Evolutionary conservation across 192 early-diverging fungal genomes (phyloP).

Genomic region (Coemansia sp.): DNA sequence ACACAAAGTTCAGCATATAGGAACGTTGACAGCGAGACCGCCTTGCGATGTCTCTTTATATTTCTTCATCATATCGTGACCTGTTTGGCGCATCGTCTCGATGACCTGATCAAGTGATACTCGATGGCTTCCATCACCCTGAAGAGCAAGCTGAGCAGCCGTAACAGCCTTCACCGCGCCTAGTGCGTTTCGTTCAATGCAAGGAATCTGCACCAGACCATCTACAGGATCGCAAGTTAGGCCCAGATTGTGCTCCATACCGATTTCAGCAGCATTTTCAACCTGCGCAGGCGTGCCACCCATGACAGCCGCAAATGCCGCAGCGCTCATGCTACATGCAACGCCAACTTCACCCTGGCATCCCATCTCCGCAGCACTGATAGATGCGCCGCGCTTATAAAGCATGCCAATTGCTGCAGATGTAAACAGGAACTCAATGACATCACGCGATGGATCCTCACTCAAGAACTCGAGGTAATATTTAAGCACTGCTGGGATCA

Average conservation of each 20-base stretch:
- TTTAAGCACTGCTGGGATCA: slow-evolving; percentile 91
- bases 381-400: slow-evolving; percentile 92
- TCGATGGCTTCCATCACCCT: slow-evolving; percentile 86
- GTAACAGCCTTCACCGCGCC: slow-evolving; percentile 95
- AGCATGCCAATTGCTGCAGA: slow-evolving; percentile 95
- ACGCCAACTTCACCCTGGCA: slow-evolving; percentile 98
- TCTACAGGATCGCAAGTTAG: slow-evolving; percentile 87
- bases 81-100: slow-evolving; percentile 93
- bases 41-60: slow-evolving; percentile 97
- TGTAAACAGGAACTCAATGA: slow-evolving; percentile 90
- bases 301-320: slow-evolving; percentile 94
- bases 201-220: slow-evolving; percentile 94
- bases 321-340: slow-evolving; percentile 95
- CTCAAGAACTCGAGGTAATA: slow-evolving; percentile 95
- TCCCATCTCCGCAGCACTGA: slow-evolving; percentile 95
- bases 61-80: slow-evolving; percentile 88
- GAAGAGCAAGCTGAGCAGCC: slow-evolving; percentile 91
- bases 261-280: slow-evolving; percentile 96
- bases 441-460: slow-evolving; percentile 77
- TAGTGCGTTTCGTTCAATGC: slow-evolving; percentile 93
- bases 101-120: slow-evolving; percentile 95
- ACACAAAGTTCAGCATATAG: slow-evolving; percentile 57
- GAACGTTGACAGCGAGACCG: slow-evolving; percentile 90
- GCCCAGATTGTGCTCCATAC: slow-evolving; percentile 87
- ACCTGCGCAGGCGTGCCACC: slow-evolving; percentile 86